phyloP scores from a whole-genome alignment of 2,329 filamentous ascomycete species.

The Parastagonospora nodorum region DNA sequence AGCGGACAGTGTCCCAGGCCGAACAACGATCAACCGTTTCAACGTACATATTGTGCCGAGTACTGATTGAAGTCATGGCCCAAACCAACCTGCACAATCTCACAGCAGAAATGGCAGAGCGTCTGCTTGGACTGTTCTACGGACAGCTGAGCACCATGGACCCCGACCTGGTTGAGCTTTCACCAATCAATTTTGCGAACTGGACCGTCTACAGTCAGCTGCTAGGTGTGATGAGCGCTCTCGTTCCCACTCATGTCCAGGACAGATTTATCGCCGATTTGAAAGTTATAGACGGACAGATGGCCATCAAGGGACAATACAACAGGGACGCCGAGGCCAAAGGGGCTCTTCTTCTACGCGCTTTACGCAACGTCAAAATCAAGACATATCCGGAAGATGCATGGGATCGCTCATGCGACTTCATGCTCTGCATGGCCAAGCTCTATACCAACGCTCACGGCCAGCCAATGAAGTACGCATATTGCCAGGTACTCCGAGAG shows the following conservation, averaged over 20 bases:
- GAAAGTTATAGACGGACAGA: constrained; percentile 75
- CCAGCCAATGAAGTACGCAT: constrained; percentile 87
- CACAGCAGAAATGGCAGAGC: constrained; percentile 89
- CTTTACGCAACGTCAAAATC: constrained; percentile 88
- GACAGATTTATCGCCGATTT: constrained; percentile 82
- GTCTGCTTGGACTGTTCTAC: constrained; percentile 94
- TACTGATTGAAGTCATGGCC: constrained; percentile 90
- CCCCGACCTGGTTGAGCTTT: constrained; percentile 76
- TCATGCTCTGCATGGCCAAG: constrained; percentile 78
- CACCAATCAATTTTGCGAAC: constrained; percentile 85
- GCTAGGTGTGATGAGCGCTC: constrained; percentile 92
- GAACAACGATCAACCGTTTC: constrained; percentile 92
- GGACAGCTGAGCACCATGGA: constrained; percentile 91
- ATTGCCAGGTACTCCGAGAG: constrained; percentile 88
- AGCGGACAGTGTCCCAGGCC: constrained; percentile 76
- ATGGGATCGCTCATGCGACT: constrained; percentile 88
- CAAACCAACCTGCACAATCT: constrained; percentile 84
- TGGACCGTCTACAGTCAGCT: constrained; percentile 94
- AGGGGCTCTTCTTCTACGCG: constrained; percentile 83
- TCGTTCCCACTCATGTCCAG: constrained; percentile 85
- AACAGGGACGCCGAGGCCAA: constrained; percentile 76
- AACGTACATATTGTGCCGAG: constrained; percentile 92
- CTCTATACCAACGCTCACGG: constrained; percentile 87
- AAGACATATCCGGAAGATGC: constrained; percentile 72
- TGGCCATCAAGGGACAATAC: constrained; percentile 70